A percentile compares a stretch with the other conserved stretches of the same genome.
These are phyloP conservation scores for Clitopilus passeckerianus DNA, from an alignment of 768 basidiomycete species.

Conservation along the genomic window DNA sequence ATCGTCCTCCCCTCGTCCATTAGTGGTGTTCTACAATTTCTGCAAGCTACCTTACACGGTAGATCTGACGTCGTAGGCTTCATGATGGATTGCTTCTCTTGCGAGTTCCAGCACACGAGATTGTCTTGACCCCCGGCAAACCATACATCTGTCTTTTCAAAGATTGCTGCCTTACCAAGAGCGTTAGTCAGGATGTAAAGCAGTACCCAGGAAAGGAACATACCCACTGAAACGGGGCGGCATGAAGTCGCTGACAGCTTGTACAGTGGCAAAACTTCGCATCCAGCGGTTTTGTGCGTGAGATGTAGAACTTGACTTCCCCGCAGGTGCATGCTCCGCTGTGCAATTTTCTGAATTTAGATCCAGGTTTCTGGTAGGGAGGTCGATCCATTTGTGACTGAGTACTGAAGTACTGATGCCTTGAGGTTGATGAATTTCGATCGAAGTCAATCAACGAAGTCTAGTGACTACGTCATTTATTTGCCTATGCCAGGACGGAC, in stretches of 20 bases:
- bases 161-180: slow-evolving; percentile 5
- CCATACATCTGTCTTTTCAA: slow-evolving; percentile 7
- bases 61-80: background rate
- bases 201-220: background rate
- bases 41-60: slow-evolving; percentile 9
- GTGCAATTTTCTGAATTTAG: background rate
- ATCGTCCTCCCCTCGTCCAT: slow-evolving; percentile 11
- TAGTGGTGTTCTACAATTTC: slow-evolving; percentile 6
- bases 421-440: no score
- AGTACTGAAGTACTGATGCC: background rate
- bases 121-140: slow-evolving; percentile 5
- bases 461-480: no score
- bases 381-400: background rate
- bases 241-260: slow-evolving; percentile 8
- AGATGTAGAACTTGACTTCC: background rate
- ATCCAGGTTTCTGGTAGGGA: background rate
- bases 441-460: no score
- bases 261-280: slow-evolving; percentile 9
- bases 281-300: slow-evolving; percentile 4
- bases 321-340: background rate
- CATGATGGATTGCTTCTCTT: background rate
- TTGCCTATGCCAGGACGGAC: no score
- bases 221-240: slow-evolving; percentile 11
- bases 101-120: slow-evolving; percentile 5
- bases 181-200: background rate